Percentiles rank a stretch among this genome's conserved stretches.
These are phyloP conservation scores for Tanacetum coccineum DNA, from an alignment of 129 eudicot species.

Conservation along the genomic window DNA sequence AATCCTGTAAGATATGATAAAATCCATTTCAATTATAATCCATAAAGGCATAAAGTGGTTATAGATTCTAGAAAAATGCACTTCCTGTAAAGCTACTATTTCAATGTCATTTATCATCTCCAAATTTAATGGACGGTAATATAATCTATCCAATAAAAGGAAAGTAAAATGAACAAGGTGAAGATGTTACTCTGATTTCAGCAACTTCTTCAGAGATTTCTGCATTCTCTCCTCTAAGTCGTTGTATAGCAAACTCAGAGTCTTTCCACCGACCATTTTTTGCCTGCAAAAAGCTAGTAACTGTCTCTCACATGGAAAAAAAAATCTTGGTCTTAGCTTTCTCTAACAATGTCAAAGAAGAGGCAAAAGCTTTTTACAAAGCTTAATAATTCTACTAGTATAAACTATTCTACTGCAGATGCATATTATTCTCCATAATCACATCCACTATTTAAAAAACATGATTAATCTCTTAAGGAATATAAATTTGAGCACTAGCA, in stretches of 20 bases:
- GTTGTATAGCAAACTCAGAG: slow-evolving; percentile 51
- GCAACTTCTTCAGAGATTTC: slow-evolving; percentile 63
- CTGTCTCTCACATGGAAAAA: not conserved
- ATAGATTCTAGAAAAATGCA: not conserved
- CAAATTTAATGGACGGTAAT: not conserved
- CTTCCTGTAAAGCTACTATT: not conserved
- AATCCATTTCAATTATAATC: not conserved
- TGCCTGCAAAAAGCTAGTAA: slow-evolving; percentile 41
- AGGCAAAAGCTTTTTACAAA: not conserved
- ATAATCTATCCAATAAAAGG: slow-evolving; percentile 4
- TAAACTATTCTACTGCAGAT: not conserved
- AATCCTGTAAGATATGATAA: slow-evolving; percentile 47
- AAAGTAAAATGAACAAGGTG: slow-evolving; percentile 3
- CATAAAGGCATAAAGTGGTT: not conserved
- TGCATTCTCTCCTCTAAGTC: slow-evolving; percentile 63
- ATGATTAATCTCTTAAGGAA: no score
- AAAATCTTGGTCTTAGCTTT: not conserved
- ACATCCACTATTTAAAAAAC: no score
- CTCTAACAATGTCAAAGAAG: slow-evolving; percentile 5
- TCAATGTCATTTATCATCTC: not conserved
- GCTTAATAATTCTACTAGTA: not conserved
- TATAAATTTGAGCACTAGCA: no score
- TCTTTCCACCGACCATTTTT: slow-evolving; percentile 54
- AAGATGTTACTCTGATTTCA: slow-evolving; percentile 60
- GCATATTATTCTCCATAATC: not conserved